Conservation (phyloP, 331 rosid genomes). For the Pyracantha coccinea region DNA sequence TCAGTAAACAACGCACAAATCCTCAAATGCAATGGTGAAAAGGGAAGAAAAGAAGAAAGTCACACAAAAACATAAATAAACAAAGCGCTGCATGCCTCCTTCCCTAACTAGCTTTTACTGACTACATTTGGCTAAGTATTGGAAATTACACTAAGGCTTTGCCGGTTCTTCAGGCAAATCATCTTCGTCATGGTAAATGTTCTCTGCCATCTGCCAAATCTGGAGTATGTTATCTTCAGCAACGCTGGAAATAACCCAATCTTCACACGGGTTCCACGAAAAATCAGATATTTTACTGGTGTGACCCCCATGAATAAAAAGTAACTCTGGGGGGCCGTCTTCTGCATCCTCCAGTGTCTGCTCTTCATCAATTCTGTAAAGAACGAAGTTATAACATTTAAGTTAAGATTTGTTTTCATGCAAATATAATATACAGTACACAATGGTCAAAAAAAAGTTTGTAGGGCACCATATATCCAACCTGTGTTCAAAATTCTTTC, state of each 20-base stretch:
- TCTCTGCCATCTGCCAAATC: constrained; percentile 99
- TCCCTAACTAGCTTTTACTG: not conserved
- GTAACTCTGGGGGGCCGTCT: constrained; percentile 97
- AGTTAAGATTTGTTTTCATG: not conserved
- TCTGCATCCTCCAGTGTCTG: constrained; percentile 90
- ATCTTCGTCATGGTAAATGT: constrained; percentile 95
- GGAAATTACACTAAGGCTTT: constrained; percentile 38
- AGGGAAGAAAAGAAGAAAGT: not conserved
- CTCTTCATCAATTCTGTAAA: constrained; percentile 84
- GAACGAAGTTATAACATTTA: not conserved
- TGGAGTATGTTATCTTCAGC: constrained; percentile 98
- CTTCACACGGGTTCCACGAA: constrained; percentile 98
- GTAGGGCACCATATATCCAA: too few relatives aligned
- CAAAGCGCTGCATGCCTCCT: not conserved
- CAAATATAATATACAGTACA: not conserved
- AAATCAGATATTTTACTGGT: constrained; percentile 97
- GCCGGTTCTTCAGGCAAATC: constrained; percentile 85
- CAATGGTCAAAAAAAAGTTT: not conserved
- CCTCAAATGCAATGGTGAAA: not conserved
- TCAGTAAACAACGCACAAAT: not conserved
- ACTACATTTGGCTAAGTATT: constrained; percentile 6
- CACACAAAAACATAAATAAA: not conserved
- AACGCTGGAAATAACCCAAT: constrained; percentile 92
- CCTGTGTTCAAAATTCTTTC: too few relatives aligned
- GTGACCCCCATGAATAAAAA: constrained; percentile 96